These are phyloP conservation scores for Hanseniaspora vineae DNA, from an alignment of 805 yeast species.

Conservation along the genomic window DNA sequence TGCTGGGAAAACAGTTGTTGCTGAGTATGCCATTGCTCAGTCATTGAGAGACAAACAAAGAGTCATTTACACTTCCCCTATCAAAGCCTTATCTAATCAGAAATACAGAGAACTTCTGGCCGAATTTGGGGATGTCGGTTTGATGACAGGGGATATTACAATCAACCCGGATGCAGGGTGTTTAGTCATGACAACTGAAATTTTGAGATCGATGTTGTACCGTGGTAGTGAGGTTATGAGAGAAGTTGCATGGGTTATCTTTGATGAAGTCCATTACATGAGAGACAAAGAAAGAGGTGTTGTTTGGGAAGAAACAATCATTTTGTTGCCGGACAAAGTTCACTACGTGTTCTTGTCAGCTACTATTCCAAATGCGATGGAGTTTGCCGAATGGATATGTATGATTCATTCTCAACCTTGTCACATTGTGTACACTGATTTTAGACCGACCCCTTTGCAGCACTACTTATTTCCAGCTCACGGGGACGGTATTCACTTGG, in stretches of 20 bases:
- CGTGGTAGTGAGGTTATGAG: slow-evolving; percentile 93
- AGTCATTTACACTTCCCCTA: slow-evolving; percentile 92
- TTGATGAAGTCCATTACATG: slow-evolving; percentile 96
- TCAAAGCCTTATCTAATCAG: slow-evolving; percentile 81
- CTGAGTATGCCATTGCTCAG: slow-evolving; percentile 97
- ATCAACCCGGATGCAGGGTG: slow-evolving; percentile 95
- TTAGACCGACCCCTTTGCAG: slow-evolving; percentile 97
- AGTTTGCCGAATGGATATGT: slow-evolving; percentile 98
- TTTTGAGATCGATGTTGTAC: slow-evolving; percentile 86
- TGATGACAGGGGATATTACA: slow-evolving; percentile 95
- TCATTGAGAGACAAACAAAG: slow-evolving; percentile 93
- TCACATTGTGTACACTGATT: slow-evolving; percentile 96
- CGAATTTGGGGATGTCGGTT: slow-evolving; percentile 68
- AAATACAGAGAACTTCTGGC: slow-evolving; percentile 80
- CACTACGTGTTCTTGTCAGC: slow-evolving; percentile 86
- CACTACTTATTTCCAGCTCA: slow-evolving; percentile 97
- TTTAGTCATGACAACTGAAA: slow-evolving; percentile 95
- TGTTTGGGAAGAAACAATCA: slow-evolving; percentile 98
- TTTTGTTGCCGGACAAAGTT: slow-evolving; percentile 94
- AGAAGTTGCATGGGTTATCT: slow-evolving; percentile 94
- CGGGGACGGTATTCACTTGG: slow-evolving; percentile 94
- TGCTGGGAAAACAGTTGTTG: slow-evolving; percentile 97
- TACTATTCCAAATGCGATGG: slow-evolving; percentile 96
- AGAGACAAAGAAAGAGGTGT: slow-evolving; percentile 96
- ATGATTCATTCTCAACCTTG: slow-evolving; percentile 93